A percentile compares a stretch with the other conserved stretches of the same genome.
phyloP scores from a whole-genome alignment of 257 asterid species.

The Gentiana straminea region DNA sequence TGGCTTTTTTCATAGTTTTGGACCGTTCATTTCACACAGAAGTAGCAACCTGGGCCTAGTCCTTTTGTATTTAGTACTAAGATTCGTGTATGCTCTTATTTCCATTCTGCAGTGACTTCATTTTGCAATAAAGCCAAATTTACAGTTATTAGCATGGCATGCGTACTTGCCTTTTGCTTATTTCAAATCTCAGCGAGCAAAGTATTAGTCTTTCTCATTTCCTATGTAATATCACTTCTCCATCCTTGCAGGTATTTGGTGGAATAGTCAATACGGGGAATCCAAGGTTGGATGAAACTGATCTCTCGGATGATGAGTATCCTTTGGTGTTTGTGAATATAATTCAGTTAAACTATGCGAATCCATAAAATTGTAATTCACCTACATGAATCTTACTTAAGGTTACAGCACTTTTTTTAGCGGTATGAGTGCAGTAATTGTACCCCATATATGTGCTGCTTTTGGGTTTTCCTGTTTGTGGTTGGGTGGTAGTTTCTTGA shows the following conservation, averaged over 20 bases:
- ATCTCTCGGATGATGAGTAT: conserved; percentile 76
- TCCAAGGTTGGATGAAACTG: conserved; percentile 63
- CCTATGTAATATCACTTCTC: not conserved
- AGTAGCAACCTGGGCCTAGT: not conserved
- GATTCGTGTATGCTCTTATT: too few species aligned
- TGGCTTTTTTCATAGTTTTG: too few species aligned
- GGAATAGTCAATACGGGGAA: conserved; percentile 83
- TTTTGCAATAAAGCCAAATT: too few species aligned
- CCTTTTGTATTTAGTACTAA: not conserved
- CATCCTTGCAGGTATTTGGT: conserved; percentile 67
- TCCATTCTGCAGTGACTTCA: too few species aligned
- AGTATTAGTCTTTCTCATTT: too few species aligned
- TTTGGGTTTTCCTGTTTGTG: not conserved
- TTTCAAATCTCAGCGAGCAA: too few species aligned
- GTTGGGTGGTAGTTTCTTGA: not conserved
- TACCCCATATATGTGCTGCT: not conserved
- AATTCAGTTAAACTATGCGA: not conserved
- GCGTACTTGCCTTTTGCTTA: too few species aligned
- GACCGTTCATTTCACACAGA: too few species aligned
- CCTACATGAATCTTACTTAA: not conserved
- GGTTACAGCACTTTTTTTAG: not conserved
- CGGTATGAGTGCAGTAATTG: too few species aligned
- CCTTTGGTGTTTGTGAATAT: conserved; percentile 25
- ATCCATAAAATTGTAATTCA: not conserved
- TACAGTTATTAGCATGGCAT: too few species aligned